Conservation (phyloP, 306 rosid genomes). For the Mucuna pruriens region DNA sequence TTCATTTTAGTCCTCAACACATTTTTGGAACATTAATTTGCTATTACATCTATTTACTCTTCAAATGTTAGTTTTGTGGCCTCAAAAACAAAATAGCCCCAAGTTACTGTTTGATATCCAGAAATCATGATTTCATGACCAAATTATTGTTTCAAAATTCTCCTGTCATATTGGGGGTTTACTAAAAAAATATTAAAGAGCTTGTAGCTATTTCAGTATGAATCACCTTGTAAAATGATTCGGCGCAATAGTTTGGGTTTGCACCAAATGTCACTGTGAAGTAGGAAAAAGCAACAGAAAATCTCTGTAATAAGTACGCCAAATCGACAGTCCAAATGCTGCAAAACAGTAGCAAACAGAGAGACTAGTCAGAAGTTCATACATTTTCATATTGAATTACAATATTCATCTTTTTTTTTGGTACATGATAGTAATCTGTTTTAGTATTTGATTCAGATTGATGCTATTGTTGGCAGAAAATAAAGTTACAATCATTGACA, state of each 20-base stretch:
- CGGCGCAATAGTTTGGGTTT: slow-evolving; percentile 86
- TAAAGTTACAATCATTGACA: not conserved
- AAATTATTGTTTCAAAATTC: slow-evolving; percentile 6
- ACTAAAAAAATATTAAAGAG: slow-evolving; percentile 12
- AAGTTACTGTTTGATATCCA: not conserved
- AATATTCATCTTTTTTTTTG: not conserved
- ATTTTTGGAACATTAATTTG: slow-evolving; percentile 13
- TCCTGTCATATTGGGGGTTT: not conserved
- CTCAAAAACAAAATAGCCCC: slow-evolving; percentile 15
- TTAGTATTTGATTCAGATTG: slow-evolving; percentile 23
- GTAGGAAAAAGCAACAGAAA: slow-evolving; percentile 78
- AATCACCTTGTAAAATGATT: slow-evolving; percentile 92
- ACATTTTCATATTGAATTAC: slow-evolving; percentile 25
- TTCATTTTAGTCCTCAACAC: slow-evolving; percentile 12
- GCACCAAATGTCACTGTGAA: slow-evolving; percentile 93
- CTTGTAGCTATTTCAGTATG: not conserved
- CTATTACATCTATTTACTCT: not conserved
- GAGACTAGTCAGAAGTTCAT: slow-evolving; percentile 36
- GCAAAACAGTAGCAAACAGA: slow-evolving; percentile 52
- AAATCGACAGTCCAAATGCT: slow-evolving; percentile 98
- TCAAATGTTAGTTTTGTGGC: not conserved
- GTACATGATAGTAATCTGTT: not conserved
- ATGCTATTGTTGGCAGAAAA: slow-evolving; percentile 1
- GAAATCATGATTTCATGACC: not conserved
- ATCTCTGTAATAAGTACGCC: slow-evolving; percentile 83